These are phyloP conservation scores for Diaporthe nobilis DNA, from an alignment of 2,329 filamentous ascomycete species.

Conservation along the genomic window DNA sequence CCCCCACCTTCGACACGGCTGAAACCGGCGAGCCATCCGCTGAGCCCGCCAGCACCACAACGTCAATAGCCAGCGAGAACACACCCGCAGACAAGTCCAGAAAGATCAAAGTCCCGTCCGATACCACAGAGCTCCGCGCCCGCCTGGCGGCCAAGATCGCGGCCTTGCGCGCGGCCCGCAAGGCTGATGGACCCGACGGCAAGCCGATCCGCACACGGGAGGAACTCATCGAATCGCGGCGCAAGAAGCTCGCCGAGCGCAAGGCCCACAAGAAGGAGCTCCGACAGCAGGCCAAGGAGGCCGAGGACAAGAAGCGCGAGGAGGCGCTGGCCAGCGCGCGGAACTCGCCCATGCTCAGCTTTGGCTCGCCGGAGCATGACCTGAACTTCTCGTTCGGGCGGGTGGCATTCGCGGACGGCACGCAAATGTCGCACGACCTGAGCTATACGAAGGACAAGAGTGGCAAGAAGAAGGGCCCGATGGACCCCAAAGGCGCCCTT, in stretches of 20 bases:
- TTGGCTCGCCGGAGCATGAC: conserved; percentile 58
- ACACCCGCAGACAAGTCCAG: conserved; percentile 74
- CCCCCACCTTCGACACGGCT: conserved; percentile 72
- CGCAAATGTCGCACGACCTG: conserved; percentile 81
- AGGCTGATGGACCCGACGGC: conserved; percentile 87
- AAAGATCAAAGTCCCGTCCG: conserved; percentile 76
- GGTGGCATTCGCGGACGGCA: conserved; percentile 90
- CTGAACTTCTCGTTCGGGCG: conserved; percentile 91
- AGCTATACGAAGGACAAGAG: conserved; percentile 66
- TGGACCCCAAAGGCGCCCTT: conserved; percentile 89
- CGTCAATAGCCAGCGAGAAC: conserved; percentile 78
- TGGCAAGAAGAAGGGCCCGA: conserved; percentile 82
- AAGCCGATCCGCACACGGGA: conserved; percentile 87
- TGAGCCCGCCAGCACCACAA: conserved; percentile 71
- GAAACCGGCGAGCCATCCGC: conserved; percentile 54
- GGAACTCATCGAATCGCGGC: conserved; percentile 90
- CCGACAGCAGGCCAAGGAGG: conserved; percentile 81
- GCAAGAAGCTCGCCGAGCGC: conserved; percentile 88
- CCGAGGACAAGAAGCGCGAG: conserved; percentile 79
- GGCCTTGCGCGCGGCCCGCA: conserved; percentile 85
- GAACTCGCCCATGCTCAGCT: conserved; percentile 70
- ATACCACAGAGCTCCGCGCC: conserved; percentile 81
- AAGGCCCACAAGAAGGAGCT: conserved; percentile 92
- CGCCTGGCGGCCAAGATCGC: conserved; percentile 88
- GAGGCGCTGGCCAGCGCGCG: conserved; percentile 72